Conservation (phyloP, 768 basidiomycete species). For the Boletellus ananiceps region DNA sequence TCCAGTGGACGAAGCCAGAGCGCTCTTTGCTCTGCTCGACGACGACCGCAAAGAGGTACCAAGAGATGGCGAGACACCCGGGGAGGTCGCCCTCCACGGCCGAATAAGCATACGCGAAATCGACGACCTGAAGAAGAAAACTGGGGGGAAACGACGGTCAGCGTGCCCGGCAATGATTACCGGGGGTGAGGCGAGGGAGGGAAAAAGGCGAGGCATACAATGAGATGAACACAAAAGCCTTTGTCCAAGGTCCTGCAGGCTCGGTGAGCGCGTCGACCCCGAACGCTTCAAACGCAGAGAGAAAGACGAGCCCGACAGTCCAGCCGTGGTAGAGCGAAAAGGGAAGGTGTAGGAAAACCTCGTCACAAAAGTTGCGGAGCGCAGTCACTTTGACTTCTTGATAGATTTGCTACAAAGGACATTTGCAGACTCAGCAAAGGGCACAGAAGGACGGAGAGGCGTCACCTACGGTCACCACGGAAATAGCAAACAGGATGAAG, state of each 20-base stretch:
- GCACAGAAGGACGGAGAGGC: conserved; percentile 1
- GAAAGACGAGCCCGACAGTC: conserved; percentile 48
- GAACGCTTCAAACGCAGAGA: conserved; percentile 58
- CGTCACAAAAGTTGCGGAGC: conserved; percentile 47
- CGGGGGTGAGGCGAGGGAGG: too few relatives aligned
- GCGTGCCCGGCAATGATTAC: not conserved
- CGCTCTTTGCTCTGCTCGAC: conserved; percentile 40
- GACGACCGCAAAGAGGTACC: conserved; percentile 64
- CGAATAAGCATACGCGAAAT: conserved; percentile 64
- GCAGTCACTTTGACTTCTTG: conserved; percentile 58
- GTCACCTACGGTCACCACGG: conserved; percentile 44
- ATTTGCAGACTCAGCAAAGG: conserved; percentile 1
- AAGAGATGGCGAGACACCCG: conserved; percentile 62
- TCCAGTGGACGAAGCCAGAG: conserved; percentile 62
- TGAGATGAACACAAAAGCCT: conserved; percentile 57
- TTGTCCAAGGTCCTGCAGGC: conserved; percentile 54
- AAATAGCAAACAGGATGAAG: conserved; percentile 43
- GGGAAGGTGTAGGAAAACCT: conserved; percentile 66
- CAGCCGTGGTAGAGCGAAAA: conserved; percentile 70
- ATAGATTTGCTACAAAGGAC: conserved; percentile 48
- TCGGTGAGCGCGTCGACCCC: conserved; percentile 52
- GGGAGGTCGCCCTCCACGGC: conserved; percentile 62
- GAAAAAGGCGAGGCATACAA: conserved; percentile 32
- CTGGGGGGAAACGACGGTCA: conserved; percentile 19
- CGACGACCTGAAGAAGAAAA: conserved; percentile 53